Conservation (phyloP, 805 yeast genomes). For the Isabelozyma heimii region DNA sequence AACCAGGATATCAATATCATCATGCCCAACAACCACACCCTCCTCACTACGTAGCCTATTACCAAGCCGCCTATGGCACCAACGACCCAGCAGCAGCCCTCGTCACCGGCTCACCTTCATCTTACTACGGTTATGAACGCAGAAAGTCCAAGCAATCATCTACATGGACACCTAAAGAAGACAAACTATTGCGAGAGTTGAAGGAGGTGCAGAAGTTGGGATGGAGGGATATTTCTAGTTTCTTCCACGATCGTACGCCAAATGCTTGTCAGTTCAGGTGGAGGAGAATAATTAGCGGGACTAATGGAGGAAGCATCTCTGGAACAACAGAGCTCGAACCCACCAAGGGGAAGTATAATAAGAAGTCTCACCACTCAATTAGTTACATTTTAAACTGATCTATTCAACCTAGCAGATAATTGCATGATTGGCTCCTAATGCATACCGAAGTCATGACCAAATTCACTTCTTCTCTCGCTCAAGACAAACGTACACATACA, state of each 20-base stretch:
- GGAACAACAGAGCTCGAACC: neutral
- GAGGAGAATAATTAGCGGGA: slow-evolving; percentile 59
- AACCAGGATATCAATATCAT: neutral
- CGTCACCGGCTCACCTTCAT: neutral
- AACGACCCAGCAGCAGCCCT: neutral
- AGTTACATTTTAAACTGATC: slow-evolving; percentile 22
- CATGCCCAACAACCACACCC: neutral
- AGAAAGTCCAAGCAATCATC: slow-evolving; percentile 32
- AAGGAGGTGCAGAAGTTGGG: slow-evolving; percentile 83
- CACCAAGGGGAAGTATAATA: slow-evolving; percentile 5
- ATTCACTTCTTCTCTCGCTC: too few species aligned
- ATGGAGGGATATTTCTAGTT: slow-evolving; percentile 83
- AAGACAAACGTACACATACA: too few species aligned
- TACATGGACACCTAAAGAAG: slow-evolving; percentile 81
- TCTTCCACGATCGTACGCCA: slow-evolving; percentile 78
- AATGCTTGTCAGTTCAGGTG: slow-evolving; percentile 89
- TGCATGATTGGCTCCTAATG: too few species aligned
- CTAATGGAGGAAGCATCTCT: slow-evolving; percentile 12
- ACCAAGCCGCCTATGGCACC: neutral
- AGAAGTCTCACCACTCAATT: slow-evolving; percentile 26
- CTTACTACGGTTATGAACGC: slow-evolving; percentile 6
- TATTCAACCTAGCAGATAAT: too few species aligned
- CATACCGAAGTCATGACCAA: too few species aligned
- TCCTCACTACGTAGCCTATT: slow-evolving; percentile 1
- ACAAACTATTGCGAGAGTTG: slow-evolving; percentile 64